phyloP scores from a whole-genome alignment of 208 protist genomes.

The Crithidia mellificae region DNA sequence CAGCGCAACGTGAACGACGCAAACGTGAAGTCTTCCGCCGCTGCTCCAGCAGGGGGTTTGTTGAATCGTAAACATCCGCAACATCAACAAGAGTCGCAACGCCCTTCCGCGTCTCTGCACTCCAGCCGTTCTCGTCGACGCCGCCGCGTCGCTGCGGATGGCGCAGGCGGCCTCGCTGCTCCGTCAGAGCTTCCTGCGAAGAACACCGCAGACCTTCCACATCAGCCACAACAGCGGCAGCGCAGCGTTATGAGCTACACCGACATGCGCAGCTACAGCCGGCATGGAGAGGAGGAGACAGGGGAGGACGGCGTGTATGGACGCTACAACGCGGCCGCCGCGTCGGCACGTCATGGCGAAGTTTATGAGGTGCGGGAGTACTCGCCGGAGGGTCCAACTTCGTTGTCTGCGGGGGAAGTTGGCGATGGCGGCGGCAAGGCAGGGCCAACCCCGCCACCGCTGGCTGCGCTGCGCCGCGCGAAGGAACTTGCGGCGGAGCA shows the following conservation, averaged over 20 bases:
- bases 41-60: not conserved
- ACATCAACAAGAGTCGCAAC: not conserved
- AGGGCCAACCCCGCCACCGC: too few relatives aligned
- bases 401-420: too few relatives aligned
- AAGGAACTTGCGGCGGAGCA: slow-evolving; percentile 22
- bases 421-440: too few relatives aligned
- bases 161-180: not conserved
- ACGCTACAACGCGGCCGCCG: not conserved
- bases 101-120: not conserved
- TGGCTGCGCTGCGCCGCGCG: slow-evolving; percentile 23
- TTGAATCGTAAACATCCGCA: not conserved
- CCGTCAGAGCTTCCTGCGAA: not conserved
- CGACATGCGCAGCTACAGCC: slow-evolving; percentile 19
- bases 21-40: not conserved
- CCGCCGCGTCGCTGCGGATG: not conserved
- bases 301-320: not conserved
- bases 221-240: slow-evolving; percentile 5
- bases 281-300: too few relatives aligned
- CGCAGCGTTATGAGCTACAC: slow-evolving; percentile 27
- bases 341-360: not conserved
- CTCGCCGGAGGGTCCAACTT: too few relatives aligned
- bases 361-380: slow-evolving; percentile 7
- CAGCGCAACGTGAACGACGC: slow-evolving; percentile 14
- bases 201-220: not conserved
- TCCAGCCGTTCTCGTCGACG: slow-evolving; percentile 5